Evolutionary conservation across 1,284 basidiomycete genomes (phyloP), one percentile per base, ranked within the genome.

Genomic region (Neonothopanus nambi): DNA sequence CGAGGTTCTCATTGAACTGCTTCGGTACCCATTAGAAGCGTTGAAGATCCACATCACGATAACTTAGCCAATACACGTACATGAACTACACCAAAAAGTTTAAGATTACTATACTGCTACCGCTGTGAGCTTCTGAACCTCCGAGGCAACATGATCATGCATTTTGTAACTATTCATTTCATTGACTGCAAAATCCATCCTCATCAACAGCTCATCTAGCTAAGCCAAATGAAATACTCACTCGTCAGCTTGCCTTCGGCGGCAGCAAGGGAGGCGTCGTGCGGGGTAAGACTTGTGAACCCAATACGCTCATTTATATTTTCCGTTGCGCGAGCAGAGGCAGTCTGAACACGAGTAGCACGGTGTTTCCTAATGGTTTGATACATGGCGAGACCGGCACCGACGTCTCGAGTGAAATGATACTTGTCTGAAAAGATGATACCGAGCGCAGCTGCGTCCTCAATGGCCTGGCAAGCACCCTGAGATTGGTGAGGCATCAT

Each of bases 401-500:
- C 49, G 15, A 69, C 51, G 50, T 68, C 59, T 20, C 59, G 39
- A 17, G 68, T 67, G 53, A 66, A 69, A 28, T 59, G 43, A 52
- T 67, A 65, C 38, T 65, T 63, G 23, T 56, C 48, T 6, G 68
- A 70, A 52, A 71, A 71, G 45, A 71, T 66, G 45, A 71, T 65
- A 5, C 70, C 68, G 3, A 71, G 63, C 2, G 69, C 68, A 2
- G 64, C 68, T 15, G 70, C 70, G 45, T 71, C 70, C 55, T 71
- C 70, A 46, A 70, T 68, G 2, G 68, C 69, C 47, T 68, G 65
- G 52, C 69, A 70, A 24, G 69, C 69, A 17, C 69, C 69, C 46
- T 67, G 67, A 17, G 66, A 67, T 52, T 67, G 66, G 49, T 69
- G 67, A 6, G 67, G 68, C 64, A 69, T 66, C 68, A 70, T 70